A percentile compares a stretch with the other conserved stretches of the same genome.
Conservation (phyloP, 2,329 filamentous ascomycete species). For the Rhinocladiella similis region DNA sequence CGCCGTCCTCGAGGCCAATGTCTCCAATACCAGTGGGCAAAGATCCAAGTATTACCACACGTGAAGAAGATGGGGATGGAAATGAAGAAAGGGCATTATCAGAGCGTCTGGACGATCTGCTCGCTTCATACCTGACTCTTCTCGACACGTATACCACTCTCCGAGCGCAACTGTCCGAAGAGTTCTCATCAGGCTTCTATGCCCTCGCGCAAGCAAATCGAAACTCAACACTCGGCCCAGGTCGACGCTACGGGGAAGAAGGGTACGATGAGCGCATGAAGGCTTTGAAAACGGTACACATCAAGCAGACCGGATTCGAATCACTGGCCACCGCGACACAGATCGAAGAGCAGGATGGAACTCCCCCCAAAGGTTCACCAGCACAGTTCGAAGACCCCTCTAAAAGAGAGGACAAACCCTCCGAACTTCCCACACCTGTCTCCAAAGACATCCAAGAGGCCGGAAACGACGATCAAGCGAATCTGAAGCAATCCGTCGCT, state of each 20-base stretch:
- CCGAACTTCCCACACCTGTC: background rate
- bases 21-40: background rate
- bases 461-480: background rate
- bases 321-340: background rate
- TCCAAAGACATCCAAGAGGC: background rate
- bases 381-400: background rate
- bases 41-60: background rate
- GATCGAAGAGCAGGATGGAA: background rate
- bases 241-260: constrained; percentile 48
- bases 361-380: no score
- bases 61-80: background rate
- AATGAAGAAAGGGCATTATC: constrained; percentile 6
- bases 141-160: constrained; percentile 32
- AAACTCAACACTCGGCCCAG: constrained; percentile 38
- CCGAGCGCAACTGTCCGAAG: constrained; percentile 25
- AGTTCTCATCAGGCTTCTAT: constrained; percentile 42
- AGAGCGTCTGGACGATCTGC: constrained; percentile 23
- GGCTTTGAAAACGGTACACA: constrained; percentile 38
- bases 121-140: constrained; percentile 28
- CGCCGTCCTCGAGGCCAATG: constrained; percentile 11
- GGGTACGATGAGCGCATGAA: constrained; percentile 55
- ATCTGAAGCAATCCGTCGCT: background rate
- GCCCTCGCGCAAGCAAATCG: constrained; percentile 52
- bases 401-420: background rate
- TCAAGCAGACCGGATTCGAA: background rate